Evolutionary conservation across 192 early-diverging fungal species (phyloP).

Genomic region (Podila verticillata): DNA sequence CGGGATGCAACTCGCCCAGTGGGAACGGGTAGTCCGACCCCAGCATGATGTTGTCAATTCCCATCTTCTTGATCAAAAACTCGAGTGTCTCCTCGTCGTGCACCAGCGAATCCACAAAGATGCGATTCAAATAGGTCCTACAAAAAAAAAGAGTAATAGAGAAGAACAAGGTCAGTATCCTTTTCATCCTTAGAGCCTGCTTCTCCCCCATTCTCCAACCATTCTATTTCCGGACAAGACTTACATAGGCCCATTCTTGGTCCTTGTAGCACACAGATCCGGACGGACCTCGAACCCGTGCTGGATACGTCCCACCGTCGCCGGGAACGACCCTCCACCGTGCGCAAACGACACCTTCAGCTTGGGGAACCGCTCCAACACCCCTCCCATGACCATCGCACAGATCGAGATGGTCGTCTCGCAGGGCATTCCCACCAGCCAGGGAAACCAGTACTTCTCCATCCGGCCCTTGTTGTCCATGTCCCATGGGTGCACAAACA

Average conservation of each 20-base stretch:
- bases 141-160: neutral
- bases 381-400: conserved; percentile 73
- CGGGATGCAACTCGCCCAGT: conserved; percentile 69
- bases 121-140: conserved; percentile 63
- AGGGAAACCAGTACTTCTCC: conserved; percentile 79
- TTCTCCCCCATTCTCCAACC: too few relatives aligned
- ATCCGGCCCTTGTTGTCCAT: conserved; percentile 69
- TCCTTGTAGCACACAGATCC: conserved; percentile 67
- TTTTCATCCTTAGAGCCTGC: neutral
- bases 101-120: conserved; percentile 72
- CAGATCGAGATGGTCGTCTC: conserved; percentile 75
- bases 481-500: conserved; percentile 78
- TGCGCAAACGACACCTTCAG: conserved; percentile 73
- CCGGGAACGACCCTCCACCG: conserved; percentile 74
- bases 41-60: conserved; percentile 65
- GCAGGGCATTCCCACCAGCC: conserved; percentile 64
- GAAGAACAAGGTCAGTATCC: neutral
- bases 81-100: conserved; percentile 73
- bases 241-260: conserved; percentile 61
- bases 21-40: conserved; percentile 69
- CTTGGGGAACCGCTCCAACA: conserved; percentile 68
- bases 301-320: conserved; percentile 71
- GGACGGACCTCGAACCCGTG: conserved; percentile 73
- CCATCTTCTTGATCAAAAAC: conserved; percentile 72
- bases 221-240: conserved; percentile 2